Base-by-base conservation (phyloP, 257 asterid species). In the Forsythia suspensa region DNA sequence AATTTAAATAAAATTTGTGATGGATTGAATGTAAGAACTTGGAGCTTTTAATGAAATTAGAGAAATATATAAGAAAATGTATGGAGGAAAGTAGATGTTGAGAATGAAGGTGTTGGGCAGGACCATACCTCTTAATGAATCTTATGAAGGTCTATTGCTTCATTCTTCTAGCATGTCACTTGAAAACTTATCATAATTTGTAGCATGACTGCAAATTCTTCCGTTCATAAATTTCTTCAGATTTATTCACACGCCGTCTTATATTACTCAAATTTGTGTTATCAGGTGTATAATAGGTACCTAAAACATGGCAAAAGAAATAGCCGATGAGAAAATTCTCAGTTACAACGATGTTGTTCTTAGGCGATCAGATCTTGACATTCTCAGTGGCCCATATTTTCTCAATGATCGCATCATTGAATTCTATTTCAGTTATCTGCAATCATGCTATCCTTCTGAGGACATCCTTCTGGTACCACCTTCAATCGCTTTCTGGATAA, bases 361-460 rank as follows among this genome's bases (percentile, higher is more conserved):
- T 52, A 77, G 97, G 82, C 83, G 86, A 76, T 89, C 96, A 9
- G 98, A 95, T 85, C 83, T 92, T 41, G 86, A 76, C 83, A 89
- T 91, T 76, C 93, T 94, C 29, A 80, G 86, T 3, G 92, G 95
- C 44, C 91, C 95, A n/a, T 75, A 85, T 80, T 95, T 84, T 76
- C 91, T 95, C 70, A 95, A 91, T 69, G 98, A 95, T 81, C 95
- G 96, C 72, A 87, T 91, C 52, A 91, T 95, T 43, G 96, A 92
- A 52, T 95, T 95, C 90, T 92, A 91, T 79, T 91, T 95, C 83
- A 90, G 95, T 85, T 84, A 88, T 81, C 91, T 91, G 61, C 38
- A 85, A 13, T 84, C 97, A 42, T 38, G 73, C 79, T 82, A 79
- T 73, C 84, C 95, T 37, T 80, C 87, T 0, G 89, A 91, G 36